A percentile compares a stretch with the other conserved stretches of the same genome.
phyloP scores from a whole-genome alignment of 192 early-diverging fungal genomes.

The Backusella liffmaniae region DNA sequence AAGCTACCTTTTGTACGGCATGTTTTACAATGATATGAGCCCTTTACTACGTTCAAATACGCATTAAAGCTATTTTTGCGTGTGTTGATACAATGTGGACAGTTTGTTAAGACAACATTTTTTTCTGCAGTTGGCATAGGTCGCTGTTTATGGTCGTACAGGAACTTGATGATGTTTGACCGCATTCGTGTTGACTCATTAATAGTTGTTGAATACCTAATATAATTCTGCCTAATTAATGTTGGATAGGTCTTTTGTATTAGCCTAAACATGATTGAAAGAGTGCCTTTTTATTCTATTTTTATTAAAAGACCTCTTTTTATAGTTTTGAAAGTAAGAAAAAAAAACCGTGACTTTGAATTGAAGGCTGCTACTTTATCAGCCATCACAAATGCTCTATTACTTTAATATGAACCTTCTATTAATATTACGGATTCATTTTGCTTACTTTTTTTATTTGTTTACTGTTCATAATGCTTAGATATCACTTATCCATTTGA shows the following conservation, averaged over 20 bases:
- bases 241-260: background rate
- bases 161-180: slow-evolving; percentile 26
- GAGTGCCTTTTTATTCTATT: background rate
- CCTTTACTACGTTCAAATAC: slow-evolving; percentile 47
- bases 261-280: background rate
- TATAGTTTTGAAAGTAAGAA: background rate
- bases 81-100: slow-evolving; percentile 37
- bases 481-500: no score
- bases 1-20: slow-evolving; percentile 58
- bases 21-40: slow-evolving; percentile 54
- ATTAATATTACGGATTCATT: no score
- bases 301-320: background rate
- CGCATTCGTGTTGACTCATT: slow-evolving; percentile 4
- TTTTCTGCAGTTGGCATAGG: slow-evolving; percentile 25
- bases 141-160: slow-evolving; percentile 29
- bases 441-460: no score
- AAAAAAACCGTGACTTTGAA: background rate
- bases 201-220: background rate
- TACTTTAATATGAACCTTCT: no score
- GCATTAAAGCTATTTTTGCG: slow-evolving; percentile 45
- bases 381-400: no score
- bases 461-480: no score
- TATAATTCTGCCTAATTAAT: background rate
- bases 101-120: slow-evolving; percentile 20
- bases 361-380: no score